These are phyloP conservation scores for Fusarium armeniacum DNA, from an alignment of 2,329 filamentous ascomycete species.

Conservation along the genomic window DNA sequence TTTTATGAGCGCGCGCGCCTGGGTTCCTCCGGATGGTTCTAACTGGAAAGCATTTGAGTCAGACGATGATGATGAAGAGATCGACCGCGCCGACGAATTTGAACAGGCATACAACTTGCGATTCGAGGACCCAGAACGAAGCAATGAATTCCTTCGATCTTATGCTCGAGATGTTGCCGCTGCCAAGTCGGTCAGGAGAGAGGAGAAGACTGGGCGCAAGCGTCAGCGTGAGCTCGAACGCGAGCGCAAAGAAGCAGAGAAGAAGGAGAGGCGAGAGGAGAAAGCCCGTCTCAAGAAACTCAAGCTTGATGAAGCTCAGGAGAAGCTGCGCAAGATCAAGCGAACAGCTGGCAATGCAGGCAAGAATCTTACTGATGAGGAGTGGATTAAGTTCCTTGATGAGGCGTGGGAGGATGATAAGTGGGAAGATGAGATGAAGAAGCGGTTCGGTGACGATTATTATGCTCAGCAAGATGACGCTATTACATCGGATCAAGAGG, in stretches of 20 bases:
- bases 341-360: constrained; percentile 85
- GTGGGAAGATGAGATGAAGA: constrained; percentile 93
- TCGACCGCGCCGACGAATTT: constrained; percentile 83
- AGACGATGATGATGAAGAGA: constrained; percentile 85
- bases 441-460: constrained; percentile 90
- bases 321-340: constrained; percentile 89
- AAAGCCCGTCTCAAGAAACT: constrained; percentile 86
- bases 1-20: constrained; percentile 92
- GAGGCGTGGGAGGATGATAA: constrained; percentile 88
- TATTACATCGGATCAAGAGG: constrained; percentile 75
- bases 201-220: constrained; percentile 82
- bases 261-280: constrained; percentile 81
- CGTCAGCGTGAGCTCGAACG: constrained; percentile 83
- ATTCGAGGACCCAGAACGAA: constrained; percentile 90
- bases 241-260: constrained; percentile 82
- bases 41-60: constrained; percentile 89
- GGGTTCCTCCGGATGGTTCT: constrained; percentile 78
- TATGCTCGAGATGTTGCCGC: constrained; percentile 90
- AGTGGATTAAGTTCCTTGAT: constrained; percentile 88
- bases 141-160: constrained; percentile 88
- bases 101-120: constrained; percentile 96
- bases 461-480: constrained; percentile 81
- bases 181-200: constrained; percentile 86
- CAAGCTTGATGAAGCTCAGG: constrained; percentile 90
- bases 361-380: constrained; percentile 76